Conservation (phyloP, 208 protist species). For the Strigomonas culicis region DNA sequence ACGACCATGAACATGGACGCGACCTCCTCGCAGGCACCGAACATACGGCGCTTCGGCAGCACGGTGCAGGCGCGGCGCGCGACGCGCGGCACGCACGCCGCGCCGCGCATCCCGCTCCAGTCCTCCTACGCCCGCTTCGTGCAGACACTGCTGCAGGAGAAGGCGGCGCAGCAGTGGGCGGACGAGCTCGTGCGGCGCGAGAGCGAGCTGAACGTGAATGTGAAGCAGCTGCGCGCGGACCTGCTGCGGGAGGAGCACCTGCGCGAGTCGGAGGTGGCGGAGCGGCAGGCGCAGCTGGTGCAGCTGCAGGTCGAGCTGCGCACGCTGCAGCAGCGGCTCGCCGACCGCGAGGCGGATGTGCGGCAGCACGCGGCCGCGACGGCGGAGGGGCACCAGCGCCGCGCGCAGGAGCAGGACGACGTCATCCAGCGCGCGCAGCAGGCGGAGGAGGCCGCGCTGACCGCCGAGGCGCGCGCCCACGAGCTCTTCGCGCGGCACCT, state of each 20-base stretch:
- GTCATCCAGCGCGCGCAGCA: conserved; percentile 34
- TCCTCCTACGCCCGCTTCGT: conserved; percentile 76
- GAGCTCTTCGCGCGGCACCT: conserved; percentile 66
- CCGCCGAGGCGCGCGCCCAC: conserved; percentile 48
- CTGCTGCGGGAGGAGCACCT: conserved; percentile 62
- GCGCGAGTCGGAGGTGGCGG: conserved; percentile 78
- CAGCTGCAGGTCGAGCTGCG: conserved; percentile 66
- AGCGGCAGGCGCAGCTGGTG: conserved; percentile 54
- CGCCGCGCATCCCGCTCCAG: conserved; percentile 58
- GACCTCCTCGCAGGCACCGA: conserved; percentile 17
- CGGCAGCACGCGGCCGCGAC: conserved; percentile 57
- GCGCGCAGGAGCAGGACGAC: conserved; percentile 39
- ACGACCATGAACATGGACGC: background rate
- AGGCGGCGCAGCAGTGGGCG: conserved; percentile 85
- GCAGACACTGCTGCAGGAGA: conserved; percentile 79
- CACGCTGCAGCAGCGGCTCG: conserved; percentile 50
- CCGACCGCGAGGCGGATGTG: conserved; percentile 71
- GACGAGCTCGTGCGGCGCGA: conserved; percentile 85
- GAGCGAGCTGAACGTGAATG: conserved; percentile 89
- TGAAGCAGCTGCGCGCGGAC: conserved; percentile 90
- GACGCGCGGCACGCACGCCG: conserved; percentile 17
- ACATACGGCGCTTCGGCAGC: conserved; percentile 59
- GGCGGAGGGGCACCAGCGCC: conserved; percentile 62
- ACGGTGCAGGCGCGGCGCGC: conserved; percentile 50
- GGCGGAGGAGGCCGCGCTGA: conserved; percentile 15